Percentiles rank a stretch among this genome's conserved stretches.
These are phyloP conservation scores for Tylopilus sp. DNA, from an alignment of 1,284 basidiomycete genomes.

Conservation along the genomic window DNA sequence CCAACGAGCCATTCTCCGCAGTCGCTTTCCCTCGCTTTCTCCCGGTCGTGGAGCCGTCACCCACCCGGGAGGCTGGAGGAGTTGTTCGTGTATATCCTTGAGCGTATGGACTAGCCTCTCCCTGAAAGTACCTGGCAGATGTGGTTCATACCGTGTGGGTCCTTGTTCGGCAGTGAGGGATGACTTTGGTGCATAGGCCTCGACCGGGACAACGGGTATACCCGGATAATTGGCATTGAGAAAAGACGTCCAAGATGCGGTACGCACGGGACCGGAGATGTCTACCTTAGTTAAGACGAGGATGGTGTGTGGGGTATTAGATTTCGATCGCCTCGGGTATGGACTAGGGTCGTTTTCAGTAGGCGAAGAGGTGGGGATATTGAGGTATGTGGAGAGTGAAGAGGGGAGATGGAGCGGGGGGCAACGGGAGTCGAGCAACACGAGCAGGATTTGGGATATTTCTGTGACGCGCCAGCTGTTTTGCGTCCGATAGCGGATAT, in stretches of 20 bases:
- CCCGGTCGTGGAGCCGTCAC: slow-evolving; percentile 43
- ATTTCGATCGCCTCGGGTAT: slow-evolving; percentile 25
- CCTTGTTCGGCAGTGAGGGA: slow-evolving; percentile 38
- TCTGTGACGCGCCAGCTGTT: slow-evolving; percentile 84
- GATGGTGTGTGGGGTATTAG: slow-evolving; percentile 50
- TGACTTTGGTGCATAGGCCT: slow-evolving; percentile 60
- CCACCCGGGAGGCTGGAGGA: slow-evolving; percentile 66
- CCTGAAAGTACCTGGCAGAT: slow-evolving; percentile 60
- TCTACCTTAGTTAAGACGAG: slow-evolving; percentile 85
- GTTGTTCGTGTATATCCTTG: slow-evolving; percentile 59
- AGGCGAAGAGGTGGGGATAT: slow-evolving; percentile 11
- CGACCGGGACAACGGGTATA: slow-evolving; percentile 65
- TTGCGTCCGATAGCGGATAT: neutral
- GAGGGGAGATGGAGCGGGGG: slow-evolving; percentile 67
- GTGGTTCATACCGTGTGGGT: slow-evolving; percentile 54
- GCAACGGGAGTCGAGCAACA: slow-evolving; percentile 85
- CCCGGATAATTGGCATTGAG: slow-evolving; percentile 54
- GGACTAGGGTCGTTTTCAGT: neutral
- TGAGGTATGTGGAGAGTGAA: slow-evolving; percentile 51
- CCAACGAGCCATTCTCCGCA: slow-evolving; percentile 58
- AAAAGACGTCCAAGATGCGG: slow-evolving; percentile 67
- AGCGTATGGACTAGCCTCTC: slow-evolving; percentile 65
- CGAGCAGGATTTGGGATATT: slow-evolving; percentile 78
- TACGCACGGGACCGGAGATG: slow-evolving; percentile 57
- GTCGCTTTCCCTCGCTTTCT: slow-evolving; percentile 25